Conservation (phyloP, 2,329 filamentous ascomycete genomes). For the Sphaerulina vaccinii region DNA sequence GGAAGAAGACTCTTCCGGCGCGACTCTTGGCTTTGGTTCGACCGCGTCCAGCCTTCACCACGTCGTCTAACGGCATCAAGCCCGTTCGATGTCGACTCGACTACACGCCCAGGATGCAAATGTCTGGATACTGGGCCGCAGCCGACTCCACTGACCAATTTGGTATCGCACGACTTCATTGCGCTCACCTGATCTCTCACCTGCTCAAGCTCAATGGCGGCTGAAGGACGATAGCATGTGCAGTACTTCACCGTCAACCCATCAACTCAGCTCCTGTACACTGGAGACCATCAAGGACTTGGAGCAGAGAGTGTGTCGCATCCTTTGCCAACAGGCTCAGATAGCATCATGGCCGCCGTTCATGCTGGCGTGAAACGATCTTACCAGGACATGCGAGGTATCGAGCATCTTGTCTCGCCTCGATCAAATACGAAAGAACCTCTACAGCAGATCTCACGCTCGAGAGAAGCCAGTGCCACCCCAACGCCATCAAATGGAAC, state of each 20-base stretch:
- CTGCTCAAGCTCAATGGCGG: constrained; percentile 1
- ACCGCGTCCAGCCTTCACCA: neutral
- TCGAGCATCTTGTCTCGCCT: constrained; percentile 11
- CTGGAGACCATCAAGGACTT: no score
- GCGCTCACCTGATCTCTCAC: constrained; percentile 14
- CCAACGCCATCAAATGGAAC: constrained; percentile 24
- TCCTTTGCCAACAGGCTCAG: no score
- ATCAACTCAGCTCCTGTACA: no score
- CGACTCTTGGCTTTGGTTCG: neutral
- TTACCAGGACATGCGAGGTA: constrained; percentile 30
- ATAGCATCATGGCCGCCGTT: constrained; percentile 25
- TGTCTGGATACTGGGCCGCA: constrained; percentile 6
- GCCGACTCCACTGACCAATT: neutral
- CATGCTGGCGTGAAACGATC: constrained; percentile 35
- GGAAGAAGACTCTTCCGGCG: neutral
- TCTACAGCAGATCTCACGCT: constrained; percentile 18
- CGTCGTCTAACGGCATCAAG: no score
- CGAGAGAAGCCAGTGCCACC: constrained; percentile 21
- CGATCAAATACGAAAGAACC: constrained; percentile 19
- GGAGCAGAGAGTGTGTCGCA: no score
- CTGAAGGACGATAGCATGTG: neutral
- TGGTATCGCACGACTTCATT: neutral
- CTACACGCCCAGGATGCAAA: no score
- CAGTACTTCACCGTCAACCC: neutral
- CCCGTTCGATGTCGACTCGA: no score